Base-by-base conservation (phyloP, 2,329 filamentous ascomycete genomes). In the Fonsecaea monophora region DNA sequence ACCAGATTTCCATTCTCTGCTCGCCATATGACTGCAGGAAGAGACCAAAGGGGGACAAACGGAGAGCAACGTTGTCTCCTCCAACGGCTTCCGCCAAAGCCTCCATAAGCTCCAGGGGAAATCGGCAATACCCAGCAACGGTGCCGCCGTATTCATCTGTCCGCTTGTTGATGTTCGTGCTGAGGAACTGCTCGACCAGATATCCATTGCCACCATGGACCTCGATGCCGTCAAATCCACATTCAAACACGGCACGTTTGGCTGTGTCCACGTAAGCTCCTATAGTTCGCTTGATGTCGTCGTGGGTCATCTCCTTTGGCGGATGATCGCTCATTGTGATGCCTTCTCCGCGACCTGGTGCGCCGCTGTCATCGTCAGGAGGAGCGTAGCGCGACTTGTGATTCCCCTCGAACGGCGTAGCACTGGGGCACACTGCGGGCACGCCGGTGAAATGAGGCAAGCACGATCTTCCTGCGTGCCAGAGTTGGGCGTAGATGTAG, bases 91-190 rank as follows among this genome's bases (percentile, higher is more conserved):
- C 40, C 15, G 40, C 40, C 40, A 42, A 42, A 42, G 15, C 40
- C 40, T 42, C 40, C 40, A 42, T 42, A 15, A 42, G 40, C 13
- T 42, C 40, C 40, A 42, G 40, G 40, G 40, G 40, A 18, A 42
- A 42, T 42, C 40, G 40, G 40, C 40, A 42, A n/a, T 42, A 42
- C 40, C 40, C 40, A n/a, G 4, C 40, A n/a, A 42, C 40, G 2
- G 40, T 42, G 40, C 89, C 89, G 60, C 89, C 88, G 75, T 90
- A 91, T 60, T 83, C 72, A 75, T 90, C 88, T 21, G 85, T 90
- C 58, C 88, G 83, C 76, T 82, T 74, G 71, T 88, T 89, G 0
- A 79, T 81, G 37, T 78, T 80, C 0, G 79, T 75, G 5, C 81
- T 83, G 15, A 88, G 74, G 72, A 88, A 88, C 67, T 86, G 83